phyloP scores from a whole-genome alignment of 2,329 filamentous ascomycete species.

The Arthrobotrys musiformis region DNA sequence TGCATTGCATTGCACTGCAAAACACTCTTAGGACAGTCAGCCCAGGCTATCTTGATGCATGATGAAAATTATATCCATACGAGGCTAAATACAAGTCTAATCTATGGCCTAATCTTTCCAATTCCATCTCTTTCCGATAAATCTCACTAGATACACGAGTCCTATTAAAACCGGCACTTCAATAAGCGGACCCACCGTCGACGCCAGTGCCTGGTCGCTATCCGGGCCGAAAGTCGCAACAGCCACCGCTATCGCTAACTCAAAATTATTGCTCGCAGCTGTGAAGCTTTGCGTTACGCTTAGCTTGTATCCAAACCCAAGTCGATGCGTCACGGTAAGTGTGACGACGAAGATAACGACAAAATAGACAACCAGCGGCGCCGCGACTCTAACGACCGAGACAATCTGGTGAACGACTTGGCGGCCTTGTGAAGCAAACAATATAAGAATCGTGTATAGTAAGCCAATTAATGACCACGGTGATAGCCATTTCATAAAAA shows the following conservation, averaged over 20 bases:
- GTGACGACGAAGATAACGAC: slow-evolving; percentile 77
- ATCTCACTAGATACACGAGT: slow-evolving; percentile 78
- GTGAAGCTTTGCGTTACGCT: slow-evolving; percentile 84
- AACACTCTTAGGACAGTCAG: not conserved
- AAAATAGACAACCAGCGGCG: slow-evolving; percentile 85
- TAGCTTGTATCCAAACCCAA: slow-evolving; percentile 78
- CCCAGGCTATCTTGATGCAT: too few species aligned
- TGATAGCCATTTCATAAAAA: slow-evolving; percentile 75
- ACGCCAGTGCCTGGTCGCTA: slow-evolving; percentile 82
- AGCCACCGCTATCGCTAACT: slow-evolving; percentile 87
- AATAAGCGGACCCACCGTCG: slow-evolving; percentile 85
- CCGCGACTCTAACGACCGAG: slow-evolving; percentile 81
- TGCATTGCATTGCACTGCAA: not conserved
- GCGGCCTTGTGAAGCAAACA: slow-evolving; percentile 83
- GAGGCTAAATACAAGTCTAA: too few species aligned
- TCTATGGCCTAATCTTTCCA: slow-evolving; percentile 69
- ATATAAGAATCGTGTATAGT: slow-evolving; percentile 84
- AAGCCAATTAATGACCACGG: slow-evolving; percentile 84
- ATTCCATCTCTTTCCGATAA: slow-evolving; percentile 68
- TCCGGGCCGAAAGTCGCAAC: slow-evolving; percentile 81
- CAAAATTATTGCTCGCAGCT: slow-evolving; percentile 92
- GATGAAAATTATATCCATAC: too few species aligned
- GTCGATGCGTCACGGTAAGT: slow-evolving; percentile 70
- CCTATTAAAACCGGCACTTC: slow-evolving; percentile 84
- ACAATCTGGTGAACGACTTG: slow-evolving; percentile 85